Conservation (phyloP, 139 green algal genomes). For the Chlorella vulgaris region DNA sequence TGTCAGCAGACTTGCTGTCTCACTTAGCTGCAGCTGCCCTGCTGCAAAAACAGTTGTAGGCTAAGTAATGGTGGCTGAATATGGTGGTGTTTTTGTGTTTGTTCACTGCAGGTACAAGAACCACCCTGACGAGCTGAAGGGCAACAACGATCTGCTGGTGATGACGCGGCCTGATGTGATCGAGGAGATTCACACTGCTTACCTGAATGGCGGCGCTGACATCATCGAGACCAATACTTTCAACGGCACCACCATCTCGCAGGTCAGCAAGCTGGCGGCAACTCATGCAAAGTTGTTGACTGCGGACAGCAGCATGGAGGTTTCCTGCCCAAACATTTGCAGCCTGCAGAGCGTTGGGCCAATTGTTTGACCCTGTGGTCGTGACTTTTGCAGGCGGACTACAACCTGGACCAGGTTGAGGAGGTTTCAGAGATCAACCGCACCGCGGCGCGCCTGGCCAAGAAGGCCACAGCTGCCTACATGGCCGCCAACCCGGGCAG, state of each 20-base stretch:
- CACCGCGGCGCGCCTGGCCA: slow-evolving; percentile 85
- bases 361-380: too few species aligned
- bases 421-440: slow-evolving; percentile 95
- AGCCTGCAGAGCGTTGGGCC: too few species aligned
- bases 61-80: not conserved
- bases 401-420: slow-evolving; percentile 84
- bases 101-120: slow-evolving; percentile 52
- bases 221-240: slow-evolving; percentile 99
- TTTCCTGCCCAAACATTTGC: too few species aligned
- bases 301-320: too few species aligned
- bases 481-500: slow-evolving; percentile 80
- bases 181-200: slow-evolving; percentile 90
- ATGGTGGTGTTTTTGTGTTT: not conserved
- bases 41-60: not conserved
- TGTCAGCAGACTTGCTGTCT: not conserved
- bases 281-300: not conserved
- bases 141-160: slow-evolving; percentile 98
- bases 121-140: slow-evolving; percentile 93
- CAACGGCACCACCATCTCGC: slow-evolving; percentile 88
- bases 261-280: slow-evolving; percentile 31
- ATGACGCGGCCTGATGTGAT: slow-evolving; percentile 95
- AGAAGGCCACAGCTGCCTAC: slow-evolving; percentile 71
- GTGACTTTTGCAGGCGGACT: slow-evolving; percentile 89
- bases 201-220: slow-evolving; percentile 91
- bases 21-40: not conserved